Conservation (phyloP, 169 alveolate species). For the Plasmodium vivax region DNA sequence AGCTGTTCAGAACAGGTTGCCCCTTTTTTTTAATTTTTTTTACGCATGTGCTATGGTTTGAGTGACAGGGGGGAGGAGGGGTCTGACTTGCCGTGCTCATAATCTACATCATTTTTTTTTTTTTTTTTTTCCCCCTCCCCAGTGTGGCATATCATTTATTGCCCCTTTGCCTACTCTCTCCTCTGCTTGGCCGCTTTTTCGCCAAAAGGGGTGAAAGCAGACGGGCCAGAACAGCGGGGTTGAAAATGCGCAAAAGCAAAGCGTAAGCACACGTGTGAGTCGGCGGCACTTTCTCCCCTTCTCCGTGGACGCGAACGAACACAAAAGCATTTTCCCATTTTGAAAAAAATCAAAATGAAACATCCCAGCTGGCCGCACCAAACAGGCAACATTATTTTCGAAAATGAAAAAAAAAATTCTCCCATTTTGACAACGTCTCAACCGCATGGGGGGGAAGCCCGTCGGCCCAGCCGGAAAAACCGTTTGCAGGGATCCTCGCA, state of each 20-base stretch:
- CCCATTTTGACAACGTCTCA: too few relatives aligned
- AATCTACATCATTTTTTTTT: background rate
- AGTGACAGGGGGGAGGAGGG: background rate
- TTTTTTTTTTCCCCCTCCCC: background rate
- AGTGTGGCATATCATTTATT: background rate
- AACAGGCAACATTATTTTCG: background rate
- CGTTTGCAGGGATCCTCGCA: too few relatives aligned
- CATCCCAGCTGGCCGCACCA: background rate
- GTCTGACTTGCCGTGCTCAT: background rate
- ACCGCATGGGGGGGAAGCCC: too few relatives aligned
- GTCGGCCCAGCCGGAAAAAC: too few relatives aligned
- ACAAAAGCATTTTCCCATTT: background rate
- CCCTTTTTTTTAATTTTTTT: background rate
- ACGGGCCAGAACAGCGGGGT: background rate
- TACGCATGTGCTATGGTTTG: background rate
- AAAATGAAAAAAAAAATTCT: too few relatives aligned
- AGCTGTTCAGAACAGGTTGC: background rate
- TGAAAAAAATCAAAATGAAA: background rate
- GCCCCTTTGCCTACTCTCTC: background rate
- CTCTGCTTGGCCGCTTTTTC: background rate
- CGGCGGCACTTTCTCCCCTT: too few relatives aligned
- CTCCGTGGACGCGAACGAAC: background rate
- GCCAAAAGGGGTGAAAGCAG: background rate
- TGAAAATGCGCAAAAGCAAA: background rate
- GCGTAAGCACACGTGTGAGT: background rate